These are phyloP conservation scores for Lenwebbia sp. DNA, from an alignment of 345 rosid genomes.

Conservation along the genomic window DNA sequence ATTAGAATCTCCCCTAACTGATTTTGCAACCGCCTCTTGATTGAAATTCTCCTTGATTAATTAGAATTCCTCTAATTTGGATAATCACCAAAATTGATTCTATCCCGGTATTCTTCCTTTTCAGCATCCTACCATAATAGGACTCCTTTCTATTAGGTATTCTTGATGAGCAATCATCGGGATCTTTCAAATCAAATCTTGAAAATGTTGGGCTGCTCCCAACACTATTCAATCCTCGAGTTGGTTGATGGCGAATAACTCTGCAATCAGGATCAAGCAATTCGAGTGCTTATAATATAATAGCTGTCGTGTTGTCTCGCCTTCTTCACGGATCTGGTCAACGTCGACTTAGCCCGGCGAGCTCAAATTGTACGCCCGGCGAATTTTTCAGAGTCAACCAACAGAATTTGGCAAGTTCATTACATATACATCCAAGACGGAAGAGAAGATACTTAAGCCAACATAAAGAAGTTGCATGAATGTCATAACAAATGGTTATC, in stretches of 20 bases:
- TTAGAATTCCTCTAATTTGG: too few relatives aligned
- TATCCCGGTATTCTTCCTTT: too few relatives aligned
- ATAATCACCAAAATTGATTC: too few relatives aligned
- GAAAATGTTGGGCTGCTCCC: too few relatives aligned
- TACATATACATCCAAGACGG: neutral
- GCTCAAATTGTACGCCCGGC: neutral
- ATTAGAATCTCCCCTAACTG: too few relatives aligned
- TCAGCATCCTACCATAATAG: too few relatives aligned
- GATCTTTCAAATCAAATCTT: too few relatives aligned
- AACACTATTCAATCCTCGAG: neutral
- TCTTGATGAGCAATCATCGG: too few relatives aligned
- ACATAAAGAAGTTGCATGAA: neutral
- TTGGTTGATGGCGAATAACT: too few relatives aligned
- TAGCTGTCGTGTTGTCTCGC: neutral
- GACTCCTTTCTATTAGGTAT: too few relatives aligned
- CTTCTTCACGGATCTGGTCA: neutral
- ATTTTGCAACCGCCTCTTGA: too few relatives aligned
- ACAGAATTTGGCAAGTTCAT: neutral
- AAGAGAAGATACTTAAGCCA: neutral
- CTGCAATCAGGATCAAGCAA: neutral
- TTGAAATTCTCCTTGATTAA: too few relatives aligned
- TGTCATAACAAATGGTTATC: neutral
- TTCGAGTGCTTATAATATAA: neutral
- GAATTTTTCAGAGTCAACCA: neutral
- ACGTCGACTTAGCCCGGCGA: neutral